These are phyloP conservation scores for Diversispora epigaea DNA, from an alignment of 192 early-diverging fungal species.

Conservation along the genomic window DNA sequence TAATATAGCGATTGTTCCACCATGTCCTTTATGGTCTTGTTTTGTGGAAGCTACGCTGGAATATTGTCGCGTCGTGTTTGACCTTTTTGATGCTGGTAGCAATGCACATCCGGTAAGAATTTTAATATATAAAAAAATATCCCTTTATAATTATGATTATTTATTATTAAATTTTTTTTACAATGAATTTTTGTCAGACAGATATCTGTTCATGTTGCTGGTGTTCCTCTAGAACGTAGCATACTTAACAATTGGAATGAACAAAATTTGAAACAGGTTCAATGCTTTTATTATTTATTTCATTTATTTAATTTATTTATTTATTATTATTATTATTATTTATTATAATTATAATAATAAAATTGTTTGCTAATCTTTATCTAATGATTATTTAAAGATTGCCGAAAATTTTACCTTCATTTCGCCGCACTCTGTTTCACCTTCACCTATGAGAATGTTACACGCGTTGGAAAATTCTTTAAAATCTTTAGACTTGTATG, in stretches of 20 bases:
- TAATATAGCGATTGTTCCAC: neutral
- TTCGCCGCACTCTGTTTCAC: conserved; percentile 24
- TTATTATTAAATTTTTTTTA: neutral
- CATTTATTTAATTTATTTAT: neutral
- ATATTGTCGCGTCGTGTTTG: conserved; percentile 35
- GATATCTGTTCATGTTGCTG: conserved; percentile 36
- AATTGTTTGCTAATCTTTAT: neutral
- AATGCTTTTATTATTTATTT: neutral
- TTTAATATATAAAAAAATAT: neutral
- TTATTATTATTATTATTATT: too few species aligned
- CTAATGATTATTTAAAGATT: conserved; percentile 9
- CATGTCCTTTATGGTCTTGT: conserved; percentile 32
- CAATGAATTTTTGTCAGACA: neutral
- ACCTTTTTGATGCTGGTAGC: conserved; percentile 14
- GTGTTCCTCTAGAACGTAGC: neutral
- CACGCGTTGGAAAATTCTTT: conserved; percentile 31
- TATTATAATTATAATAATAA: too few species aligned
- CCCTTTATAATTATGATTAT: neutral
- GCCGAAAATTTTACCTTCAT: conserved; percentile 23
- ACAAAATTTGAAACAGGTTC: conserved; percentile 25
- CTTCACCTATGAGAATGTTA: conserved; percentile 18
- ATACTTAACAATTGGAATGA: conserved; percentile 31
- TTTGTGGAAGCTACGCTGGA: conserved; percentile 34
- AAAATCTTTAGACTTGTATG: neutral
- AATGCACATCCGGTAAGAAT: neutral